Percentiles rank a stretch among this genome's conserved stretches.
Conservation (phyloP, 2,329 filamentous ascomycete genomes). For the Ceratocystis lukuohia region DNA sequence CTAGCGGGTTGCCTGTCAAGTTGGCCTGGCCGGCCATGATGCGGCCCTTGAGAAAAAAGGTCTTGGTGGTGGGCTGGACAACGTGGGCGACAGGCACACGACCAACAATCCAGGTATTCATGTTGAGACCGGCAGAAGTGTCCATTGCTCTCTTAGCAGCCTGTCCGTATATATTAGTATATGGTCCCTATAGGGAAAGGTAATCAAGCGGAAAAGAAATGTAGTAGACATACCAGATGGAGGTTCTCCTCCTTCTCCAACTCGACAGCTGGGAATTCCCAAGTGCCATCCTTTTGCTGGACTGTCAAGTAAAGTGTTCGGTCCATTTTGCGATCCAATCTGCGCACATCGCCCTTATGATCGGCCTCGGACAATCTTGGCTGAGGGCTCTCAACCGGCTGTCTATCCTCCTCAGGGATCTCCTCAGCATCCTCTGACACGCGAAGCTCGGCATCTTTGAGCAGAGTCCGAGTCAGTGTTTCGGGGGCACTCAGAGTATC, state of each 20-base stretch:
- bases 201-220: not conserved
- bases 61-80: constrained; percentile 58
- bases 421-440: constrained; percentile 48
- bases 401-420: constrained; percentile 44
- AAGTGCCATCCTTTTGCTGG: constrained; percentile 53
- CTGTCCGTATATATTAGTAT: constrained; percentile 35
- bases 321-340: constrained; percentile 66
- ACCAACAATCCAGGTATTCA: constrained; percentile 97
- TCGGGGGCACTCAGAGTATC: constrained; percentile 52
- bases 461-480: constrained; percentile 51
- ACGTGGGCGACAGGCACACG: constrained; percentile 78
- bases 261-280: constrained; percentile 68
- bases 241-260: constrained; percentile 61
- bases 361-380: constrained; percentile 68
- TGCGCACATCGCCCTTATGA: constrained; percentile 54
- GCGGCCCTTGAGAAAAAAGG: constrained; percentile 89
- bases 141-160: constrained; percentile 67
- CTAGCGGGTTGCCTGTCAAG: constrained; percentile 55
- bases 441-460: constrained; percentile 59
- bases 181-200: not conserved
- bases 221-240: constrained; percentile 54
- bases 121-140: constrained; percentile 72
- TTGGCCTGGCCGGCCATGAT: constrained; percentile 96
- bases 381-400: constrained; percentile 56
- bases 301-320: constrained; percentile 81